Evolutionary conservation across 345 rosid genomes (phyloP).

Genomic region (Citrus hindsii): DNA sequence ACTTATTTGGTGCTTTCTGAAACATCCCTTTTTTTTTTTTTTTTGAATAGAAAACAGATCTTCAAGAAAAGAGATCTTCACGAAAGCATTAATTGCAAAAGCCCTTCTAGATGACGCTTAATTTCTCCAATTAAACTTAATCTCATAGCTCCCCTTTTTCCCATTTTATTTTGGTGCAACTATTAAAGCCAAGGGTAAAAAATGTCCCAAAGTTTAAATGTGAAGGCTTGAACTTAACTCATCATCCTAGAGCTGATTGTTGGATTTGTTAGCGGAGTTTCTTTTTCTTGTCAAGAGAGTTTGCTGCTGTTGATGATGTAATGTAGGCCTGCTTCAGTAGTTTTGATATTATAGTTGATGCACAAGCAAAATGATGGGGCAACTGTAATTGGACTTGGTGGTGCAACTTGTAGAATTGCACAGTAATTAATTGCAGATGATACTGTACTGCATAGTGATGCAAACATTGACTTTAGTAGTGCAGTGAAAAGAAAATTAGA

Average conservation of each 20-base stretch:
- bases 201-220: no score
- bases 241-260: no score
- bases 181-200: no score
- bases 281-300: no score
- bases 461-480: no score
- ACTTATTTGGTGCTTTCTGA: neutral
- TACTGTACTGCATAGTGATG: no score
- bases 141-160: neutral
- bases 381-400: neutral
- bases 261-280: no score
- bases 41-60: neutral
- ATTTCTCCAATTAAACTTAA: neutral
- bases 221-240: no score
- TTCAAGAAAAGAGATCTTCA: neutral
- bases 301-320: no score
- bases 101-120: neutral
- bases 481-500: neutral
- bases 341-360: neutral
- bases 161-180: neutral
- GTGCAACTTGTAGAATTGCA: neutral
- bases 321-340: neutral
- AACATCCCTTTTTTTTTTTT: neutral
- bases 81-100: neutral
- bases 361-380: neutral
- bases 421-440: neutral